Percentiles rank a stretch among this genome's conserved stretches.
Conservation (phyloP, 345 rosid genomes). For the Firmiana major region DNA sequence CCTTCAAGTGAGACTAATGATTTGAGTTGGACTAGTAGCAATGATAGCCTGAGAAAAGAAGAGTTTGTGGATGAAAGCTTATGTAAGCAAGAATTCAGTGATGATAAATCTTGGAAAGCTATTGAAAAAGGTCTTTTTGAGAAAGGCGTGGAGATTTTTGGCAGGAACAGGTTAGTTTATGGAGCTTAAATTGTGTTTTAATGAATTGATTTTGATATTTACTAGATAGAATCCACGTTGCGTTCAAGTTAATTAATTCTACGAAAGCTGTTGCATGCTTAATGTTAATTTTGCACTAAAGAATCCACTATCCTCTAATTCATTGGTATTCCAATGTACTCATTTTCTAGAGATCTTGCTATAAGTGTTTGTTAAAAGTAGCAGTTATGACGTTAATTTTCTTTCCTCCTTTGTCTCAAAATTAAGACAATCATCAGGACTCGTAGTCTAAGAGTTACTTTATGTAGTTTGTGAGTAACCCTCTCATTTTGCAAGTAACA, state of each 20-base stretch:
- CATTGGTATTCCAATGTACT: background rate
- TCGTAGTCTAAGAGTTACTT: background rate
- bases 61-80: slow-evolving; percentile 62
- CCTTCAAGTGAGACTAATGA: slow-evolving; percentile 40
- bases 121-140: slow-evolving; percentile 80
- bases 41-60: slow-evolving; percentile 55
- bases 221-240: background rate
- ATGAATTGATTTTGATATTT: background rate
- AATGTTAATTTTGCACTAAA: background rate
- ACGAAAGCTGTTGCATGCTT: background rate
- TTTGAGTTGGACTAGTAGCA: slow-evolving; percentile 40
- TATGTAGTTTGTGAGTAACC: background rate
- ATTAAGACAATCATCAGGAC: background rate
- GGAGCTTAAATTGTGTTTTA: background rate
- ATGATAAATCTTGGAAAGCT: slow-evolving; percentile 69
- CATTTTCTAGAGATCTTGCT: background rate
- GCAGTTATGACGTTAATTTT: background rate
- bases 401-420: background rate
- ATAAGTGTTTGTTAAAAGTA: background rate
- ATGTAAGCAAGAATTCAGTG: slow-evolving; percentile 47
- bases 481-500: background rate
- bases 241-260: background rate
- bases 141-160: slow-evolving; percentile 93
- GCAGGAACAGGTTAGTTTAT: slow-evolving; percentile 72
- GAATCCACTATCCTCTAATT: background rate